Evolutionary conservation across 345 rosid genomes (phyloP).

Genomic region (Xanthoceras sorbifolium): DNA sequence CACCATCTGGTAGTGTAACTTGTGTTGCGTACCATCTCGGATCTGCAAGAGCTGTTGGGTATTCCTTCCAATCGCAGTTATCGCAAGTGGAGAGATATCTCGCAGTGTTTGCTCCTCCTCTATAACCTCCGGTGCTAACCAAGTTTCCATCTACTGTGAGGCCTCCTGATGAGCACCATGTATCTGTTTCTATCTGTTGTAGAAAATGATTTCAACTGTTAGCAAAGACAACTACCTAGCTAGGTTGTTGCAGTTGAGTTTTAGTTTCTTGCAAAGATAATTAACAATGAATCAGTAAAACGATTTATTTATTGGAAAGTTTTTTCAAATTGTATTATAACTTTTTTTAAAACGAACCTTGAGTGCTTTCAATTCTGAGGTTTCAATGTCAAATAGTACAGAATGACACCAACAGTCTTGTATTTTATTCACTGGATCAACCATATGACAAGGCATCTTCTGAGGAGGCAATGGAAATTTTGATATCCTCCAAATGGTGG

Average conservation of each 20-base stretch:
- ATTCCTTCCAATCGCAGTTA: conserved; percentile 60
- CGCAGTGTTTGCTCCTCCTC: conserved; percentile 61
- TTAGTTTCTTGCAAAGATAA: no score
- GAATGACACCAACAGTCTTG: conserved; percentile 76
- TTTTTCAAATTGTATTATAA: no score
- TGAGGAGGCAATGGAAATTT: conserved; percentile 28
- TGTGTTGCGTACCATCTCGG: conserved; percentile 57
- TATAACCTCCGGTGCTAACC: conserved; percentile 73
- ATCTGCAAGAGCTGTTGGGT: conserved; percentile 54
- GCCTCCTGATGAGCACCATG: conserved; percentile 98
- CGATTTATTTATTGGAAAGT: no score
- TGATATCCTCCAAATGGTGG: conserved; percentile 68
- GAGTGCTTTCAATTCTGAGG: conserved; percentile 46
- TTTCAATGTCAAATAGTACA: conserved; percentile 48
- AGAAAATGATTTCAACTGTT: no score
- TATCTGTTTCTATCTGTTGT: conserved; percentile 69
- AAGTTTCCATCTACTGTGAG: conserved; percentile 60
- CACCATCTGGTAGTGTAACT: no score
- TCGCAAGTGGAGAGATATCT: conserved; percentile 47
- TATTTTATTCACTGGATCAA: conserved; percentile 22
- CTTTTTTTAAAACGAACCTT: no score
- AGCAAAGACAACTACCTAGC: no score
- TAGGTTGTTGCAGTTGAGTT: no score
- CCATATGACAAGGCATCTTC: conserved; percentile 38
- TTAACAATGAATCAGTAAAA: no score